Base-by-base conservation (phyloP, 1,139 yeast genomes). In the Candida tropicalis region DNA sequence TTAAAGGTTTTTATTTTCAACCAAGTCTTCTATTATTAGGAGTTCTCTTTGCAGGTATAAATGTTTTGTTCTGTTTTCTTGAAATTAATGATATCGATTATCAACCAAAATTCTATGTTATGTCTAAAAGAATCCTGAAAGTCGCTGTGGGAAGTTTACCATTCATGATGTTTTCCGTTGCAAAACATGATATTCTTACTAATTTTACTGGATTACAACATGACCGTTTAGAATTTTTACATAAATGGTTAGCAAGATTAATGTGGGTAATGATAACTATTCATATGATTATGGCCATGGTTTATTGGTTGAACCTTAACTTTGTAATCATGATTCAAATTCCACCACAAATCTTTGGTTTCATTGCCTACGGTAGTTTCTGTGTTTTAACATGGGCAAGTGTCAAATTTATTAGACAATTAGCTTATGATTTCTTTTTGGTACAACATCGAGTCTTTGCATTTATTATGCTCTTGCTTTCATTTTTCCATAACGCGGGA, bases 291-390 rank as follows among this genome's bases (percentile, higher is more conserved):
- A 48, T 73, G 38, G 49, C 48, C 1, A 51, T 63, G 22, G 50
- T 57, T 16, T 76, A 76, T 50, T 76, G 81, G 81, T 50, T 73
- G 15, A 55, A 57, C 4, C 46, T 73, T 40, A 61, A 68, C 17
- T 69, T 73, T 47, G 46, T 56, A 12, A 57, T 72, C 11, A 75
- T 76, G 81, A 50, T 76, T 26, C 46, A 60, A 11, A 76, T 76
- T 38, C 81, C 81, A 3, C 81, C 81, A 1, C 79, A 74, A 51
- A 73, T 73, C 18, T 76, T 76, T 56, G 81, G 81, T 4, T 68
- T 73, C 60, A 75, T 76, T 43, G 70, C 80, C 0, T 72, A 68
- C 49, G 63, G 66, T 4, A 57, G 66, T 38, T 62, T 75, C 52
- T 60, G 60, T 25, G 38, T 73, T 35, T 55, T 75, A 45, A 68